A percentile compares a stretch with the other conserved stretches of the same genome.
phyloP scores from a whole-genome alignment of 2,329 filamentous ascomycete genomes.

The Aspergillus sergii region DNA sequence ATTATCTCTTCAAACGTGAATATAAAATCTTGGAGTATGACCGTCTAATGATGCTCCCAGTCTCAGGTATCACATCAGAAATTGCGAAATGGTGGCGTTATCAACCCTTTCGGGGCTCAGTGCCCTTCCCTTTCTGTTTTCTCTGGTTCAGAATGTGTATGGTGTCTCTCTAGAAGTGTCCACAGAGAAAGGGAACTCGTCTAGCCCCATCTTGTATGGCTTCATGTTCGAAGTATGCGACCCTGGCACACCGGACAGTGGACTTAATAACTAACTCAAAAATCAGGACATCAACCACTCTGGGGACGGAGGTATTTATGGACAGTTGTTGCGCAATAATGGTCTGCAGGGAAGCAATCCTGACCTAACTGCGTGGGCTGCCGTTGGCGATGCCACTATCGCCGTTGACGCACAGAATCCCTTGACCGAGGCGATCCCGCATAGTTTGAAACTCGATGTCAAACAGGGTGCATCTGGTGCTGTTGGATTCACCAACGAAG shows the following conservation, averaged over 20 bases:
- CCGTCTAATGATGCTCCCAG: neutral
- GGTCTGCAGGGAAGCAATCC: slow-evolving; percentile 63
- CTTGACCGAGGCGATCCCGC: slow-evolving; percentile 56
- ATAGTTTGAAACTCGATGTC: slow-evolving; percentile 49
- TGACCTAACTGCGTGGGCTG: slow-evolving; percentile 51
- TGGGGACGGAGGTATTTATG: slow-evolving; percentile 73
- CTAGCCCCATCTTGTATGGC: slow-evolving; percentile 44
- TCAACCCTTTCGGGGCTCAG: slow-evolving; percentile 14
- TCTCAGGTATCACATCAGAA: neutral
- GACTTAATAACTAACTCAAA: neutral
- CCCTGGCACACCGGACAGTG: neutral
- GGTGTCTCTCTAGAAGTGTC: slow-evolving; percentile 14
- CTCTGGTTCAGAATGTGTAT: slow-evolving; percentile 3
- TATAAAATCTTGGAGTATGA: neutral
- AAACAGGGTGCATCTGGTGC: slow-evolving; percentile 26
- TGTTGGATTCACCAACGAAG: slow-evolving; percentile 49
- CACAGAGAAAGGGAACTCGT: slow-evolving; percentile 39
- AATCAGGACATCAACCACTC: slow-evolving; percentile 65
- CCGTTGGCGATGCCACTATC: slow-evolving; percentile 49
- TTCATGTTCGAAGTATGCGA: slow-evolving; percentile 46
- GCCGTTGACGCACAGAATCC: slow-evolving; percentile 53
- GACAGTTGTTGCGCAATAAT: slow-evolving; percentile 69
- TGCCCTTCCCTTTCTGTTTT: slow-evolving; percentile 10
- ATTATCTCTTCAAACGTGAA: neutral
- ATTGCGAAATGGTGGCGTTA: slow-evolving; percentile 12